These are phyloP conservation scores for Heritiera fomes DNA, from an alignment of 345 rosid genomes.

Conservation along the genomic window DNA sequence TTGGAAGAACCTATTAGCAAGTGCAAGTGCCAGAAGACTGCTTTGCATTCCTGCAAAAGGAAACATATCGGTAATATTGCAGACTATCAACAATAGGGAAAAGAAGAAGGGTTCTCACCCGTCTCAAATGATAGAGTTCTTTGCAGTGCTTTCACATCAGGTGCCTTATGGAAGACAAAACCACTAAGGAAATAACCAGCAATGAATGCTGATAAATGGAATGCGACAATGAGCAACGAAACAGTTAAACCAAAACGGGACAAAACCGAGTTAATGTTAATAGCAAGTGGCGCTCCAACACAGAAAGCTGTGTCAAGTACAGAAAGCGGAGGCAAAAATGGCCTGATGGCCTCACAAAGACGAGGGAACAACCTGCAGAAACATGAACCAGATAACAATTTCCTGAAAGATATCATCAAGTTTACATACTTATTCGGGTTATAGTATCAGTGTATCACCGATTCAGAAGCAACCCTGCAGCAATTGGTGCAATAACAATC, in stretches of 20 bases:
- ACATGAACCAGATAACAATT: conserved; percentile 16
- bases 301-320: conserved; percentile 86
- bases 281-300: conserved; percentile 89
- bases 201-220: conserved; percentile 76
- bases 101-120: conserved; percentile 39
- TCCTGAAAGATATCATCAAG: conserved; percentile 12
- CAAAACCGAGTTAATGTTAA: conserved; percentile 68
- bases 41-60: conserved; percentile 86
- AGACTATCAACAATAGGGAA: background rate
- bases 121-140: conserved; percentile 89
- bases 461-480: conserved; percentile 80
- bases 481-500: conserved; percentile 81
- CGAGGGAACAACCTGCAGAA: conserved; percentile 68
- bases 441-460: conserved; percentile 57
- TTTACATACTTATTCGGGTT: background rate
- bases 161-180: conserved; percentile 45
- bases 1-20: conserved; percentile 85
- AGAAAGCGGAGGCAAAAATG: conserved; percentile 71
- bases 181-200: conserved; percentile 72
- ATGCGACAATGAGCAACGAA: conserved; percentile 48
- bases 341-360: conserved; percentile 62
- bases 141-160: conserved; percentile 69
- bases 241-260: conserved; percentile 73
- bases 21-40: conserved; percentile 90
- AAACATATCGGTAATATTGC: conserved; percentile 8